These are phyloP conservation scores for Yamadazyma membranifaciens DNA, from an alignment of 1,139 yeast species.

Conservation along the genomic window DNA sequence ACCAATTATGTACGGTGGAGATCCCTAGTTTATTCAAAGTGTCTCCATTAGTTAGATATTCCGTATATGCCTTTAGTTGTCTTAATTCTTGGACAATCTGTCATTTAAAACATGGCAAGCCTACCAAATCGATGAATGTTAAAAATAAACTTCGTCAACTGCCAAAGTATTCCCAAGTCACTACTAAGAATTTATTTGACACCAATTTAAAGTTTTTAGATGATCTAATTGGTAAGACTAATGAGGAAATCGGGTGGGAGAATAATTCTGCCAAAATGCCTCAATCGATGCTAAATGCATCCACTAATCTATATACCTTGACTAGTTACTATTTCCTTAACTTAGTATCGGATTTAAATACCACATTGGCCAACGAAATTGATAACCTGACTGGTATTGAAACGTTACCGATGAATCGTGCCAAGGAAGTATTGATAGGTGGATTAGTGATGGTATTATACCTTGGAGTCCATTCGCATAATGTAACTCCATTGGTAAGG, in stretches of 20 bases:
- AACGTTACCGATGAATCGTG: conserved; percentile 5
- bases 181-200: conserved; percentile 1
- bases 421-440: conserved; percentile 17
- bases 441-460: conserved; percentile 26
- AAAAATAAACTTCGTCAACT: background rate
- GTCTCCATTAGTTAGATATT: conserved; percentile 4
- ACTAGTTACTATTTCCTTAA: conserved; percentile 26
- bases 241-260: background rate
- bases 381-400: conserved; percentile 6
- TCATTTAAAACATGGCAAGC: conserved; percentile 1
- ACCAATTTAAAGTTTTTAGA: conserved; percentile 5
- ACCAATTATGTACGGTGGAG: conserved; percentile 4
- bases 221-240: background rate
- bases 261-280: too few species aligned
- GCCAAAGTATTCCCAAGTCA: background rate
- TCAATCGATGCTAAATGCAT: background rate
- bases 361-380: conserved; percentile 6
- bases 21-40: conserved; percentile 5
- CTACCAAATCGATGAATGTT: background rate
- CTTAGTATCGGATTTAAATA: conserved; percentile 12
- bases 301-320: conserved; percentile 9
- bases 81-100: conserved; percentile 7
- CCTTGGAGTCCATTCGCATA: conserved; percentile 31
- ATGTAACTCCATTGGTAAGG: conserved; percentile 26
- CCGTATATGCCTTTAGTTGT: conserved; percentile 7